phyloP scores from a whole-genome alignment of 768 basidiomycete species.

The Trametes elegans region DNA sequence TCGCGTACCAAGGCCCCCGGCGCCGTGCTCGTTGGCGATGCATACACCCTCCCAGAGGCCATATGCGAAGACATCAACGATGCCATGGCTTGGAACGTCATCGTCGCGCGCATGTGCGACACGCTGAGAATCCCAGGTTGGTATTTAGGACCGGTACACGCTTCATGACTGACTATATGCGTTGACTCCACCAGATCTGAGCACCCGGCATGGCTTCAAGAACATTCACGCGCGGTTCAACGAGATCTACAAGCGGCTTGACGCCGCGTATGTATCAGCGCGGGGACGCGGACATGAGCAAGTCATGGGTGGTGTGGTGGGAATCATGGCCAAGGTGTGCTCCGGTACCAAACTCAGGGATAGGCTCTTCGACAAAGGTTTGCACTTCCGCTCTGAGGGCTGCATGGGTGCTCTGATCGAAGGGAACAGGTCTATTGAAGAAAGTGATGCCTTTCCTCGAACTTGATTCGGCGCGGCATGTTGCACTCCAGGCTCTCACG shows the following conservation, averaged over 20 bases:
- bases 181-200: conserved; percentile 40
- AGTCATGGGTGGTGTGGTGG: conserved; percentile 30
- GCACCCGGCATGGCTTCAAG: conserved; percentile 54
- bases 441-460: conserved; percentile 9
- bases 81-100: background rate
- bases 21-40: background rate
- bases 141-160: background rate
- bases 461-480: background rate
- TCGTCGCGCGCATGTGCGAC: background rate
- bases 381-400: background rate
- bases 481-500: conserved; percentile 52
- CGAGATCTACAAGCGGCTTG: conserved; percentile 45
- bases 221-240: conserved; percentile 58
- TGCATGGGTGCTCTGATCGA: background rate
- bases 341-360: conserved; percentile 17
- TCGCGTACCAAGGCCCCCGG: background rate
- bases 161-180: background rate
- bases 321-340: conserved; percentile 21
- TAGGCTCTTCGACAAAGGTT: conserved; percentile 19
- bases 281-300: conserved; percentile 40
- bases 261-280: conserved; percentile 40
- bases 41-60: background rate
- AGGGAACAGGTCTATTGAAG: background rate
- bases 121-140: background rate
- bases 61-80: background rate